Conservation (phyloP, 345 rosid genomes). For the Pistacia atlantica region DNA sequence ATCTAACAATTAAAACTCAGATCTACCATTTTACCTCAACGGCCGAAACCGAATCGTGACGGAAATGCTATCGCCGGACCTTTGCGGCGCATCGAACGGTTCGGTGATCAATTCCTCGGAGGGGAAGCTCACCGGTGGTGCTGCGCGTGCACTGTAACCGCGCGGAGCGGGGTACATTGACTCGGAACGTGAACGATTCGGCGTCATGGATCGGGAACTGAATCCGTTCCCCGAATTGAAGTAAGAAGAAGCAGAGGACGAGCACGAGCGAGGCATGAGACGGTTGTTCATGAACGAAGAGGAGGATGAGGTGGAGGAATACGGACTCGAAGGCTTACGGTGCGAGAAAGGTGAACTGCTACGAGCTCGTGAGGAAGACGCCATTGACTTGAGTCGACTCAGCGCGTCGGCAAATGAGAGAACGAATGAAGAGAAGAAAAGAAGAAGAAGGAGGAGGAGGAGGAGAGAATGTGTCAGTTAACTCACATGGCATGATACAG, state of each 20-base stretch:
- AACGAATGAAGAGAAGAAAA: slow-evolving; percentile 12
- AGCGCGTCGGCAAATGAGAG: slow-evolving; percentile 32
- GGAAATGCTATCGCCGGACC: slow-evolving; percentile 86
- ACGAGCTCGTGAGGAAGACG: slow-evolving; percentile 84
- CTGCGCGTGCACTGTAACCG: slow-evolving; percentile 38
- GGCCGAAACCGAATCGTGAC: slow-evolving; percentile 98
- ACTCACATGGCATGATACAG: slow-evolving; percentile 74
- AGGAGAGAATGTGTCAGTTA: slow-evolving; percentile 69
- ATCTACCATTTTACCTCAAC: slow-evolving; percentile 78
- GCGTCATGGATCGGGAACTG: slow-evolving; percentile 83
- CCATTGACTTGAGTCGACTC: slow-evolving; percentile 51
- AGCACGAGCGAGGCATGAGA: slow-evolving; percentile 73
- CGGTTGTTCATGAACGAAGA: slow-evolving; percentile 61
- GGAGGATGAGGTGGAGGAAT: slow-evolving; percentile 76
- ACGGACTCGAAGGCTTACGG: slow-evolving; percentile 76
- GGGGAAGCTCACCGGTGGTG: slow-evolving; percentile 50
- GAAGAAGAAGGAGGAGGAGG: slow-evolving; percentile 20
- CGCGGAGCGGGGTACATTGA: slow-evolving; percentile 44
- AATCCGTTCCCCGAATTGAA: slow-evolving; percentile 46
- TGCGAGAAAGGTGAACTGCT: slow-evolving; percentile 87
- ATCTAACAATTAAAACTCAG: slow-evolving; percentile 51
- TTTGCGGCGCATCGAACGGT: slow-evolving; percentile 52
- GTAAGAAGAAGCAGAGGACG: slow-evolving; percentile 69
- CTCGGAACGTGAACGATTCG: slow-evolving; percentile 65
- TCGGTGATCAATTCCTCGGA: slow-evolving; percentile 75